Conservation (phyloP, 1,284 basidiomycete species). For the Boletus sp. region DNA sequence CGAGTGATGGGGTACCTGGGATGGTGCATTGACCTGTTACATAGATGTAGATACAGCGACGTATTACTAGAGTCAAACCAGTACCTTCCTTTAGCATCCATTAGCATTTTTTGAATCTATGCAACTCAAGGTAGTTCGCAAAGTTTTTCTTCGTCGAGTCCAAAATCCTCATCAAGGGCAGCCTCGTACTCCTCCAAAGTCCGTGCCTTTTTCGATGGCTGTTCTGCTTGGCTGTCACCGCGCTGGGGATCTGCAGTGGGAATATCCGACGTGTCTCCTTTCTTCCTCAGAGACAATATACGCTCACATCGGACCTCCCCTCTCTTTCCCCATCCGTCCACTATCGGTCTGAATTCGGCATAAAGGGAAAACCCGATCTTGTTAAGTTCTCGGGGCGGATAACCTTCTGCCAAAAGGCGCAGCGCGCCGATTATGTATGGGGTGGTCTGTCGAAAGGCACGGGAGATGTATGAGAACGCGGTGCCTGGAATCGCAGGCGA, state of each 20-base stretch:
- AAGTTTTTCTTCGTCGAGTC: constrained; percentile 43
- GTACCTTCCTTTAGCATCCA: constrained; percentile 19
- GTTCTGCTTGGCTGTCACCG: not conserved
- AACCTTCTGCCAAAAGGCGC: constrained; percentile 71
- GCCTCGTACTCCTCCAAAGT: constrained; percentile 51
- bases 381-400: constrained; percentile 64
- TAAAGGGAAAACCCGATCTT: constrained; percentile 69
- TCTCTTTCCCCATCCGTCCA: constrained; percentile 70
- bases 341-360: constrained; percentile 68
- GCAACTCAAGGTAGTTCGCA: constrained; percentile 21
- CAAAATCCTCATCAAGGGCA: constrained; percentile 39
- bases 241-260: not conserved
- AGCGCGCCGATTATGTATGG: constrained; percentile 78
- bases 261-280: not conserved
- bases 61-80: constrained; percentile 16
- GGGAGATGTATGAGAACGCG: constrained; percentile 81
- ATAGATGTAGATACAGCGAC: constrained; percentile 30
- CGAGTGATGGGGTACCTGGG: not conserved
- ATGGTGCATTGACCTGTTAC: constrained; percentile 10
- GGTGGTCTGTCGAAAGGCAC: constrained; percentile 71
- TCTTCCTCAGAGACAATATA: constrained; percentile 55
- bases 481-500: constrained; percentile 67
- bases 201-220: constrained; percentile 35
- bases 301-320: constrained; percentile 61
- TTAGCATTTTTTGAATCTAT: not conserved